These are phyloP conservation scores for Penstemon eatonii DNA, from an alignment of 257 asterid species.

Conservation along the genomic window DNA sequence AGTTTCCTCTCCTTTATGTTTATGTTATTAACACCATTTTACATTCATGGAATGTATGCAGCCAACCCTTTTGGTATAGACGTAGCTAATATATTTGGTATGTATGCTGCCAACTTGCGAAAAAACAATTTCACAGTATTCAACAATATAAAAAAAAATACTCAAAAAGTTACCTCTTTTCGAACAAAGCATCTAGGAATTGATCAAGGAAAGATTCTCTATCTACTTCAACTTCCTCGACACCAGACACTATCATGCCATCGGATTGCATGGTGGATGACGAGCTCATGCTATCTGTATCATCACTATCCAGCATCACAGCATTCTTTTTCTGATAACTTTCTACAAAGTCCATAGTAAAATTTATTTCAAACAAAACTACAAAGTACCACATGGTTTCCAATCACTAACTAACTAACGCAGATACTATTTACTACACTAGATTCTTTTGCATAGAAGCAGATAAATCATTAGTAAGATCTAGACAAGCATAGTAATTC, in stretches of 20 bases:
- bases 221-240: constrained; percentile 59
- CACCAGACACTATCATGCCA: constrained; percentile 34
- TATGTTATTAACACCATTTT: background rate
- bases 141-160: constrained; percentile 8
- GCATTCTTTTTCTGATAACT: constrained; percentile 76
- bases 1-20: constrained; percentile 10
- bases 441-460: background rate
- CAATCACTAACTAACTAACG: background rate
- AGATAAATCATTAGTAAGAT: background rate
- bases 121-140: background rate
- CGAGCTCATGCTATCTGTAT: constrained; percentile 74
- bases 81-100: too few species aligned
- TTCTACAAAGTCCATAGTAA: constrained; percentile 42
- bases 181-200: constrained; percentile 73
- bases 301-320: constrained; percentile 85
- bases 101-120: background rate
- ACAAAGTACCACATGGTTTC: background rate
- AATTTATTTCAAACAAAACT: constrained; percentile 14
- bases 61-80: too few species aligned
- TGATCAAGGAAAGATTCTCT: constrained; percentile 74
- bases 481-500: background rate
- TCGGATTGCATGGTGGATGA: constrained; percentile 59
- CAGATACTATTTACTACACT: background rate
- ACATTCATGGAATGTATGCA: background rate
- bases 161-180: constrained; percentile 67